Percentiles rank a stretch among this genome's conserved stretches.
phyloP scores from a whole-genome alignment of 2,329 filamentous ascomycete species.

The Chaetothyriales sp. region DNA sequence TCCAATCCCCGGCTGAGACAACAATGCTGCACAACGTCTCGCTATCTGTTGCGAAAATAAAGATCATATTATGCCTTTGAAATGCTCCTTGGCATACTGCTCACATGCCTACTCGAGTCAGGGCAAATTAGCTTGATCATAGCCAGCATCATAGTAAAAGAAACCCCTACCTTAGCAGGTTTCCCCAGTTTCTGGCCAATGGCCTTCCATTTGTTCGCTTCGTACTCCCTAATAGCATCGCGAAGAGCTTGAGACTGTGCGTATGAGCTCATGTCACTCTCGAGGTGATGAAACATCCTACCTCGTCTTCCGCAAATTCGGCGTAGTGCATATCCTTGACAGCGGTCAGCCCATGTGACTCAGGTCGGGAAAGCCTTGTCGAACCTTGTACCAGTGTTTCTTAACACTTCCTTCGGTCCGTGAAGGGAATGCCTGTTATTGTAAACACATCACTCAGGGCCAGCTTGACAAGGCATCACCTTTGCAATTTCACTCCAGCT shows the following conservation, averaged over 20 bases:
- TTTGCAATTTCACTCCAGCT: conserved; percentile 99
- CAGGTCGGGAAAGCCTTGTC: conserved; percentile 12
- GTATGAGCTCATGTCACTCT: background rate
- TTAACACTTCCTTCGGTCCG: conserved; percentile 96
- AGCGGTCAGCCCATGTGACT: conserved; percentile 16
- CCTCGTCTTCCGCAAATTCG: conserved; percentile 95
- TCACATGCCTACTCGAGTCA: conserved; percentile 52
- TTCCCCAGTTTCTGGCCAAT: conserved; percentile 96
- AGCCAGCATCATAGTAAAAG: conserved; percentile 3
- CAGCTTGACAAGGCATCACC: conserved; percentile 38
- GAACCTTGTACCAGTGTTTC: conserved; percentile 98
- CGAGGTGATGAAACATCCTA: conserved; percentile 24
- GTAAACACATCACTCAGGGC: background rate
- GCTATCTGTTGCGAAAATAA: background rate
- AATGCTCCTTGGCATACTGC: conserved; percentile 94
- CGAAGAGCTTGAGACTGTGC: conserved; percentile 44
- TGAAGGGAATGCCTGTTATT: conserved; percentile 64
- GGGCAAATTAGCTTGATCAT: background rate
- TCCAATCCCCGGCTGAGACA: background rate
- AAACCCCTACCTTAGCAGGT: conserved; percentile 65
- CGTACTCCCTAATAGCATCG: conserved; percentile 95
- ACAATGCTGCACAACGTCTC: background rate
- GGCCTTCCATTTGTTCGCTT: conserved; percentile 96
- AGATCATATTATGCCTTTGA: conserved; percentile 35
- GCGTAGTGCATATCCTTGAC: conserved; percentile 94